Evolutionary conservation across 1,139 yeast species (phyloP), one percentile per base, ranked within the genome.

Genomic region (Candida sanyaensis): DNA sequence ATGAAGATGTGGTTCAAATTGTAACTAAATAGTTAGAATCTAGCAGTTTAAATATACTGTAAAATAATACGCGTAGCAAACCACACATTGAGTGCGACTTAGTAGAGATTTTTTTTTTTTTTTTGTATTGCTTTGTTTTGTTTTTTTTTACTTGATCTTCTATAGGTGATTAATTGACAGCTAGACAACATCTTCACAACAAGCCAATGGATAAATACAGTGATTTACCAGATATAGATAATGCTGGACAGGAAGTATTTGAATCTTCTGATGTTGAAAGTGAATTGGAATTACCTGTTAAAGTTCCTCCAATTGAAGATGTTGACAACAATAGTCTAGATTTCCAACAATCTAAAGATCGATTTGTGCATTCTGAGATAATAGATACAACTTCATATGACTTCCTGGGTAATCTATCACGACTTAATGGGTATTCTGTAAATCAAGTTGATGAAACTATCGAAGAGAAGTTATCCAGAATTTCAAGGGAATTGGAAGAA

Each of bases 1-100:
- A 93, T 62, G 98, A 92, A 62, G 99, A 93, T 64, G 99, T 93
- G 28, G 92, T 93, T 11, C 87, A 95, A 50, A 83, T 93, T 50
- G 89, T 92, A 46, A 84, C 97, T 27, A 93, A 91, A 66, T 85
- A 70, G 43, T 17, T 42, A 17, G 21, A 17, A 17, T 17, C 21
- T 3, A 2, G 3, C 21, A 3, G 21, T 17, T 17, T 17, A 17
- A 17, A 17, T 17, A 17, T 17, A 17, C 21, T 17, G 3, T 17
- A 17, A 17, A 17, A 17, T 17, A 17, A 17, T 17, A 17, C 21
- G 21, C 3, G 21, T 17, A 17, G 21, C 21, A 17, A 17, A 17
- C 2, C 2, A 17, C 21, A 2, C 21, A 17, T 17, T 17, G 21
- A 17, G 21, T 17, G 38, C 23, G 28, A 17, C 11, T 34, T 34